Base-by-base conservation (phyloP, 345 rosid species). In the Linum trigynum region DNA sequence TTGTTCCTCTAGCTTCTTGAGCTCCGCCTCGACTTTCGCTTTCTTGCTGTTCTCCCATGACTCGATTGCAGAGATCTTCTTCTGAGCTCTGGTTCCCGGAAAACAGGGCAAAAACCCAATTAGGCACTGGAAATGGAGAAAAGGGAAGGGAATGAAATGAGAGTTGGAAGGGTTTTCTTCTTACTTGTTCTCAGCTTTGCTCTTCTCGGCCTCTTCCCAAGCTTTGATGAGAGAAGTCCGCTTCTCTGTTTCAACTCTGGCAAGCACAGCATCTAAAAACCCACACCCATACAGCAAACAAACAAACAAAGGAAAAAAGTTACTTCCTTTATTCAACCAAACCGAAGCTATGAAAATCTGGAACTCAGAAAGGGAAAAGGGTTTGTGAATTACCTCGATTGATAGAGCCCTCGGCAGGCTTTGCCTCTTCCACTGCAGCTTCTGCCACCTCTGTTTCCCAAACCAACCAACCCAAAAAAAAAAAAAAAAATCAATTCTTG, bases 201-300 rank as follows among this genome's bases (percentile, higher is more conserved):
- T 76, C 79, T 86, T 94, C 63, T 94, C 99, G 66, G 89, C 90
- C 48, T 94, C 99, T 77, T 94, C 99, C 97, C 99, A 94, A 42
- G 99, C 99, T 77, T 51, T 86, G 75, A 90, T 69, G 2, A 94
- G 88, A 63, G 96, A 88, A 9, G 84, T 16, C 75, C 76, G 81
- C 80, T 90, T 94, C 75, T 90, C 84, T 50, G 85, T 79, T 70
- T 76, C 92, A 65, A 94, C 92, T 77, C 79, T 88, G 39, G 76
- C 95, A 63, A 94, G 89, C 64, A 74, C 82, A 69, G 82, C 80
- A 82, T 94, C 99, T 94, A 65, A 23, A 77, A 16, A 42, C 32
- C 32, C 32, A 23, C 32, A 23, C 32, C 32, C 32, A 23, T 1
- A 23, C 32, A 23, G 32, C 32, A 23, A 23, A 23, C 32, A 56